phyloP scores from a whole-genome alignment of 192 early-diverging fungal genomes.

The Backusella sp. region DNA sequence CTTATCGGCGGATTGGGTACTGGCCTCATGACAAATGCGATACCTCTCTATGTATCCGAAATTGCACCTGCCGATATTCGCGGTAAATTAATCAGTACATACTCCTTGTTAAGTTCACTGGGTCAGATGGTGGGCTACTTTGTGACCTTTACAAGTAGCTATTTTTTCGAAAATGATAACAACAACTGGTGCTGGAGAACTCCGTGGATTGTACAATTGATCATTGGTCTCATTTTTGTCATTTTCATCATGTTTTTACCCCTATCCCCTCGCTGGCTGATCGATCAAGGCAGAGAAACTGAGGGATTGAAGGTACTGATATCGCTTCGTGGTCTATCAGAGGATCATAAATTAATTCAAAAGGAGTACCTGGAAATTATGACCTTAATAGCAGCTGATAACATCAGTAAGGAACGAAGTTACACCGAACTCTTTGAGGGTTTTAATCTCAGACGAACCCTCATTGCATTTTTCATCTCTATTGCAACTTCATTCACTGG shows the following conservation, averaged over 20 bases:
- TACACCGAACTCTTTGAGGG: conserved; percentile 56
- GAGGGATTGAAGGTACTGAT: conserved; percentile 67
- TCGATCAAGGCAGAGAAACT: conserved; percentile 60
- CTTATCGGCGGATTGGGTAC: conserved; percentile 44
- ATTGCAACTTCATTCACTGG: conserved; percentile 78
- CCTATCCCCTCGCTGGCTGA: conserved; percentile 82
- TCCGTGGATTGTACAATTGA: conserved; percentile 68
- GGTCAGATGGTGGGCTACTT: conserved; percentile 66
- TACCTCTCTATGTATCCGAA: conserved; percentile 49
- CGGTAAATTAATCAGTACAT: conserved; percentile 78
- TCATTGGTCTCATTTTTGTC: conserved; percentile 61
- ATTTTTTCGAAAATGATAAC: conserved; percentile 8
- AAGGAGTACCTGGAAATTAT: conserved; percentile 71
- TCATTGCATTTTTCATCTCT: conserved; percentile 66
- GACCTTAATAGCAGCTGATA: conserved; percentile 58
- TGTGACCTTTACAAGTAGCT: conserved; percentile 43
- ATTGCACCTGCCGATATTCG: conserved; percentile 82
- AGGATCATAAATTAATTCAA: conserved; percentile 40
- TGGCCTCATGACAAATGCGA: conserved; percentile 35
- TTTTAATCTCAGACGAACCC: conserved; percentile 57
- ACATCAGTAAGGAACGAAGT: conserved; percentile 55
- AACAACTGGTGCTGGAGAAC: conserved; percentile 59
- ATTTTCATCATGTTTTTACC: conserved; percentile 66
- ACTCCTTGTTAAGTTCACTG: conserved; percentile 88
- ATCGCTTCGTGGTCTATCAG: conserved; percentile 46